These are phyloP conservation scores for Elaeis guineensis DNA, from an alignment of 176 grass and related monocot genomes.

Conservation along the genomic window DNA sequence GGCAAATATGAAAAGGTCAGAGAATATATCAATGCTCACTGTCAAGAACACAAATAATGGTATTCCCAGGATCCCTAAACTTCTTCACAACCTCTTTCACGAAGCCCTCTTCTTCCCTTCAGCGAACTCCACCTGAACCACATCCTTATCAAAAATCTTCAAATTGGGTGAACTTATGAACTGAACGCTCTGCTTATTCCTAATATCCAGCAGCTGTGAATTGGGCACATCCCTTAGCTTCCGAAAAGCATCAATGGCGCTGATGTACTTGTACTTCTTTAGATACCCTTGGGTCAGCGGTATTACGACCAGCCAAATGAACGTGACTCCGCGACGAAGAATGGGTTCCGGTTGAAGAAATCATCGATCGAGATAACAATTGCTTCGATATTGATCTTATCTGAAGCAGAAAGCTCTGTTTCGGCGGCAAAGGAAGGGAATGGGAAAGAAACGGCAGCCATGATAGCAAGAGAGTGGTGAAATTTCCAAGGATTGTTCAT, in stretches of 20 bases:
- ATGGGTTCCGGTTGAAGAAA: conserved; percentile 84
- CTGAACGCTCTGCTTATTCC: conserved; percentile 62
- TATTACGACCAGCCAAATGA: conserved; percentile 79
- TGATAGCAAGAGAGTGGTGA: conserved; percentile 8
- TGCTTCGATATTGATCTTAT: conserved; percentile 76
- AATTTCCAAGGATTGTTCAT: too few relatives aligned
- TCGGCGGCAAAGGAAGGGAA: conserved; percentile 41
- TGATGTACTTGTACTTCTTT: conserved; percentile 75
- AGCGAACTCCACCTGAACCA: conserved; percentile 53
- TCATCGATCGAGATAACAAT: conserved; percentile 64
- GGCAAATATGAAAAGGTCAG: background rate
- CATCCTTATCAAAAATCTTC: conserved; percentile 61
- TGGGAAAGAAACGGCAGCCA: conserved; percentile 19
- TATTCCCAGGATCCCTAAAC: conserved; percentile 62
- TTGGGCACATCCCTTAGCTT: conserved; percentile 68
- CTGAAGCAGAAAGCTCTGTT: conserved; percentile 19
- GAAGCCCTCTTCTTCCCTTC: conserved; percentile 66
- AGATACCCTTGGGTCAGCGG: conserved; percentile 64
- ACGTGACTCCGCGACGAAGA: conserved; percentile 73
- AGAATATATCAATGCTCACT: conserved; percentile 43
- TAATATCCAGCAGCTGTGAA: conserved; percentile 79
- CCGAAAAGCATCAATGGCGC: conserved; percentile 71
- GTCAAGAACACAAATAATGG: conserved; percentile 81
- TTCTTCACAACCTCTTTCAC: conserved; percentile 37
- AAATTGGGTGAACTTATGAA: conserved; percentile 83